Evolutionary conservation across 75 land plant genomes (phyloP).

Genomic region (Cupressus sempervirens): DNA sequence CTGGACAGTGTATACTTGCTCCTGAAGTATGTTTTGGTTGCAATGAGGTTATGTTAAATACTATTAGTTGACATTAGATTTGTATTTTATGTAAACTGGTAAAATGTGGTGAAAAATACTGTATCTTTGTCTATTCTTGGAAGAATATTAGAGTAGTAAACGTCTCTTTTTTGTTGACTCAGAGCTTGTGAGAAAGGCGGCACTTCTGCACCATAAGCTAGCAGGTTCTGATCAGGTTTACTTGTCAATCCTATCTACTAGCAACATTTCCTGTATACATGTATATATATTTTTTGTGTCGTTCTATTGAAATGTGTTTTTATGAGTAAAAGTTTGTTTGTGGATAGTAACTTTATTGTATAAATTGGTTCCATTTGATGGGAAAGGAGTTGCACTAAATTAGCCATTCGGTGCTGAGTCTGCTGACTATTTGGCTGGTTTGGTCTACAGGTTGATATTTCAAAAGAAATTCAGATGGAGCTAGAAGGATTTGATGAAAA

Average conservation of each 20-base stretch:
- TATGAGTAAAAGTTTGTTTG: neutral
- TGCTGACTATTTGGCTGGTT: neutral
- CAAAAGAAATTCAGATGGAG: constrained; percentile 2
- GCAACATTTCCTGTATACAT: neutral
- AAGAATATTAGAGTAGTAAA: too few species aligned
- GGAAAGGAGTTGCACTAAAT: neutral
- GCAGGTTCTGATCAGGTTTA: neutral
- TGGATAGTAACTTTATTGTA: neutral
- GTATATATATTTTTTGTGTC: neutral
- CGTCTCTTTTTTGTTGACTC: neutral
- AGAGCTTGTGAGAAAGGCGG: constrained; percentile 7
- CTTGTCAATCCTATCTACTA: neutral
- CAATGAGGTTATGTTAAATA: neutral
- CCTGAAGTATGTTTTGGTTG: neutral
- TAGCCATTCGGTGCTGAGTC: neutral
- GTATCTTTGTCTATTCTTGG: neutral
- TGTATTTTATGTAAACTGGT: neutral
- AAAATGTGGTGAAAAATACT: neutral
- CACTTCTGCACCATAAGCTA: constrained; percentile 1
- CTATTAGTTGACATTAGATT: neutral
- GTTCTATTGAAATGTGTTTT: neutral
- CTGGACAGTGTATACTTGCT: neutral
- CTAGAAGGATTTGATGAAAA: neutral
- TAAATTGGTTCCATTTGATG: constrained; percentile 1
- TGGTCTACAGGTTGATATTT: neutral